Conservation (phyloP, 257 asterid genomes). For the Galeopsis tetrahit region DNA sequence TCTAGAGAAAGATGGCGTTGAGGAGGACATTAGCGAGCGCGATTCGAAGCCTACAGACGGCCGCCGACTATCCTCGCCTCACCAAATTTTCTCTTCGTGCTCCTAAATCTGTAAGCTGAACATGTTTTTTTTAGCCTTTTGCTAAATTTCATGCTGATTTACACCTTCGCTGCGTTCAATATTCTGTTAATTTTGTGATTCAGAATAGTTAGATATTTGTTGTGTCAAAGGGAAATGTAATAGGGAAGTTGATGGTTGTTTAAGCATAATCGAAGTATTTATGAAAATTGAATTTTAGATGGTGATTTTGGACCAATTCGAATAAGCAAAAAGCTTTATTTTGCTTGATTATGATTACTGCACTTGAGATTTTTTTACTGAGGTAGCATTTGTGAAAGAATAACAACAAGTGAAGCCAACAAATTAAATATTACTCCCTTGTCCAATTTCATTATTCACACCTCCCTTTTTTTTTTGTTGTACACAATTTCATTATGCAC, state of each 20-base stretch:
- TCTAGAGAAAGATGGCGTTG: constrained; percentile 18
- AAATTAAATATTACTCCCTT: too few relatives aligned
- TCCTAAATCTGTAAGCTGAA: constrained; percentile 58
- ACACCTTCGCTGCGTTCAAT: background rate
- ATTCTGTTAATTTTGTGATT: background rate
- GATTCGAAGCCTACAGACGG: constrained; percentile 51
- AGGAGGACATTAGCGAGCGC: constrained; percentile 30
- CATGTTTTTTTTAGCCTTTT: background rate
- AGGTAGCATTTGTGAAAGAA: too few relatives aligned
- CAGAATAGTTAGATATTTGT: background rate
- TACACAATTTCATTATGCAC: too few relatives aligned
- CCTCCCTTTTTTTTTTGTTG: too few relatives aligned
- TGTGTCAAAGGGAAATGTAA: background rate
- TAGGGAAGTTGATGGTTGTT: constrained; percentile 9
- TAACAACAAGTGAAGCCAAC: too few relatives aligned
- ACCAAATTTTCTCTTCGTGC: constrained; percentile 55
- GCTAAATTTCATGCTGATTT: background rate
- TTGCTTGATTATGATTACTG: constrained; percentile 14
- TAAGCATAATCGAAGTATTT: constrained; percentile 7
- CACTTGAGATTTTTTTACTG: background rate
- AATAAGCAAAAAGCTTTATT: background rate
- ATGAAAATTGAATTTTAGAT: background rate
- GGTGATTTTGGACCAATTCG: constrained; percentile 17
- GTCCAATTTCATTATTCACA: too few relatives aligned
- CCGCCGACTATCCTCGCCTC: constrained; percentile 58